phyloP scores from a whole-genome alignment of 306 rosid genomes.

The Rosa persica region DNA sequence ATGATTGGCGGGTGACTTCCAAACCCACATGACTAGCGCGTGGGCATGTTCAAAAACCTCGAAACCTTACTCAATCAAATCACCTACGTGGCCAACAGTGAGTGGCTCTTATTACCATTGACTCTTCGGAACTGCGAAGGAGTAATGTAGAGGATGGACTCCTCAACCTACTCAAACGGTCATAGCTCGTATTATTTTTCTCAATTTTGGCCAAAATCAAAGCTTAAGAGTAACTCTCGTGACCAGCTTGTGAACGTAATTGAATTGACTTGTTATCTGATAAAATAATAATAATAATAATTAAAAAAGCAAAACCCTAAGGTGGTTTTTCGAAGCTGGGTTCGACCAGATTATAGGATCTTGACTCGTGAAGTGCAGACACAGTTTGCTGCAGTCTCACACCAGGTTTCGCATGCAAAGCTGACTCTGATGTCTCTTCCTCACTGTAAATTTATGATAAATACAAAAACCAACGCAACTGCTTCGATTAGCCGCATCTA shows the following conservation, averaged over 20 bases:
- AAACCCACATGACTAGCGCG: neutral
- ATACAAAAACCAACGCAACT: neutral
- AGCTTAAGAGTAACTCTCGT: neutral
- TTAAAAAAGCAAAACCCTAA: neutral
- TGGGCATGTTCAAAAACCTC: neutral
- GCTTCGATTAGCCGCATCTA: neutral
- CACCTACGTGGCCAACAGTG: neutral
- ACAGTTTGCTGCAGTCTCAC: slow-evolving; percentile 7
- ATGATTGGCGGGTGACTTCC: neutral
- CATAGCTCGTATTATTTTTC: neutral
- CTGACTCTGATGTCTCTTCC: neutral
- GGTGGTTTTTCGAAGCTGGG: neutral
- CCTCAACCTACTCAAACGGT: slow-evolving; percentile 1
- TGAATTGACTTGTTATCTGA: no score
- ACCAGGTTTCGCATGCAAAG: neutral
- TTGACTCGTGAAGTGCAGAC: neutral
- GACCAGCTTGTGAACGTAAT: no score
- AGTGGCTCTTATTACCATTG: neutral
- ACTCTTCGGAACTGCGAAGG: slow-evolving; percentile 13
- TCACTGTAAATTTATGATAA: neutral
- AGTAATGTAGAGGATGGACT: neutral
- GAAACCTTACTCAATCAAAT: neutral
- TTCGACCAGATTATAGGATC: neutral
- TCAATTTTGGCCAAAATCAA: neutral
- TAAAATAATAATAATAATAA: no score